Evolutionary conservation across 371 early-diverging fungal species (phyloP).

Genomic region (Mucor piriformis): DNA sequence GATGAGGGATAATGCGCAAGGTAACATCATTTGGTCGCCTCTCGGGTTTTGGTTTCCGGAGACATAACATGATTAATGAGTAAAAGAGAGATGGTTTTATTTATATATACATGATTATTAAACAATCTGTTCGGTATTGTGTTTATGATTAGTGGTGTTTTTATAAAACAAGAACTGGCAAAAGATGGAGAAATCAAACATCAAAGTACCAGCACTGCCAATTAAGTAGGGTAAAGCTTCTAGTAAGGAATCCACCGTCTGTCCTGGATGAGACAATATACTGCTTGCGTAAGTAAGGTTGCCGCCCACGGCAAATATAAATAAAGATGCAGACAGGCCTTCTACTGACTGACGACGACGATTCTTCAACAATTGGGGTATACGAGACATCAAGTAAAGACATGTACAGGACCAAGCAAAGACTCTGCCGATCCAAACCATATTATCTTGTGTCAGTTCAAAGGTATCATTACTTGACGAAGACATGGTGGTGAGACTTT

Average conservation of each 20-base stretch:
- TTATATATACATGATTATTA: not conserved
- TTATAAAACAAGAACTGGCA: constrained; percentile 35
- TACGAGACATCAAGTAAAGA: constrained; percentile 67
- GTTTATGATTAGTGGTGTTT: not conserved
- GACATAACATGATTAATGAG: too few species aligned
- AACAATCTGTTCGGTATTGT: not conserved
- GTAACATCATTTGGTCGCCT: too few species aligned
- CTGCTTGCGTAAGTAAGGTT: constrained; percentile 67
- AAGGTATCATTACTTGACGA: not conserved
- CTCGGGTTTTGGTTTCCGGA: too few species aligned
- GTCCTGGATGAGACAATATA: constrained; percentile 56
- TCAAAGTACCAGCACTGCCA: constrained; percentile 43
- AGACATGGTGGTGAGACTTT: not conserved
- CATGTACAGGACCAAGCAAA: constrained; percentile 67
- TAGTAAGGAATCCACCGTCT: constrained; percentile 30
- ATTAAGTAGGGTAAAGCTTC: constrained; percentile 44
- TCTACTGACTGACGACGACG: constrained; percentile 59
- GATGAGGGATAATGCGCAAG: too few species aligned
- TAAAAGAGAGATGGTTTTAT: not conserved
- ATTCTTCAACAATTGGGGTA: constrained; percentile 72
- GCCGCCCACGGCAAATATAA: constrained; percentile 68
- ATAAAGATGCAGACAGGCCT: constrained; percentile 68
- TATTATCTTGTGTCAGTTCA: constrained; percentile 1
- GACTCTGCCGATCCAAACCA: constrained; percentile 52
- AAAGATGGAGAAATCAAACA: constrained; percentile 41